Evolutionary conservation across 495 filamentous ascomycete genomes (phyloP).

Genomic region (Hypoxylon intermedium): DNA sequence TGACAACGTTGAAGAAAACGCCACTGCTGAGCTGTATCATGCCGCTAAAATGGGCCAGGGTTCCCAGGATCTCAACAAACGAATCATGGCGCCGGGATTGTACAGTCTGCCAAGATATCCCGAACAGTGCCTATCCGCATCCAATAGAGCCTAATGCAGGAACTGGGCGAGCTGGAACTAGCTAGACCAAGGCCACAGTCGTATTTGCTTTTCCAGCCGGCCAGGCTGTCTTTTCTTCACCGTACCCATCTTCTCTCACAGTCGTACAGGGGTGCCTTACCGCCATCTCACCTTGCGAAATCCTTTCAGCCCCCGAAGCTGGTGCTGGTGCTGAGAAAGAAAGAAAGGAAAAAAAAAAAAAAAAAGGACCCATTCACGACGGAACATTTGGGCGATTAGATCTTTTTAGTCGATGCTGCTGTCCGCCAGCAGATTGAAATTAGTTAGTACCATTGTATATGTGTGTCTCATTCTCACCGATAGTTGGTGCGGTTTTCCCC

Average conservation of each 20-base stretch:
- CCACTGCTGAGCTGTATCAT: constrained; percentile 38
- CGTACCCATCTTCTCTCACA: constrained; percentile 31
- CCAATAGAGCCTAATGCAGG: constrained; percentile 38
- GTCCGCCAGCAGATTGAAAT: constrained; percentile 33
- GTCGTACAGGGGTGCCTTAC: constrained; percentile 35
- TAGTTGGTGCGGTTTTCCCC: constrained; percentile 43
- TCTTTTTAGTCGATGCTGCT: constrained; percentile 37
- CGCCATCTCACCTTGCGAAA: constrained; percentile 42
- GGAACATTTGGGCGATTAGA: constrained; percentile 33
- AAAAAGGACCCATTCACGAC: constrained; percentile 25
- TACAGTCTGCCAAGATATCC: constrained; percentile 31
- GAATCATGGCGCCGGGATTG: constrained; percentile 27
- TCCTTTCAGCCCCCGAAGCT: constrained; percentile 36
- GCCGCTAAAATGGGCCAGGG: constrained; percentile 19
- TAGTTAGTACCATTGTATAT: constrained; percentile 38
- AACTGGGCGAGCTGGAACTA: constrained; percentile 38
- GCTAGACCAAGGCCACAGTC: constrained; percentile 8
- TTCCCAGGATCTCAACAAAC: constrained; percentile 9
- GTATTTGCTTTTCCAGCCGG: no score
- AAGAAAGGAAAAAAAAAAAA: no score
- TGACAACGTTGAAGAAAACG: constrained; percentile 29
- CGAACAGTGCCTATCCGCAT: constrained; percentile 14
- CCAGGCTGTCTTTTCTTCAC: constrained; percentile 36
- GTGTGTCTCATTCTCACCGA: constrained; percentile 50
- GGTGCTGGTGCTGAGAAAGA: no score